A percentile compares a stretch with the other conserved stretches of the same genome.
These are phyloP conservation scores for Wickerhamiella dianesei DNA, from an alignment of 805 yeast genomes.

Conservation along the genomic window DNA sequence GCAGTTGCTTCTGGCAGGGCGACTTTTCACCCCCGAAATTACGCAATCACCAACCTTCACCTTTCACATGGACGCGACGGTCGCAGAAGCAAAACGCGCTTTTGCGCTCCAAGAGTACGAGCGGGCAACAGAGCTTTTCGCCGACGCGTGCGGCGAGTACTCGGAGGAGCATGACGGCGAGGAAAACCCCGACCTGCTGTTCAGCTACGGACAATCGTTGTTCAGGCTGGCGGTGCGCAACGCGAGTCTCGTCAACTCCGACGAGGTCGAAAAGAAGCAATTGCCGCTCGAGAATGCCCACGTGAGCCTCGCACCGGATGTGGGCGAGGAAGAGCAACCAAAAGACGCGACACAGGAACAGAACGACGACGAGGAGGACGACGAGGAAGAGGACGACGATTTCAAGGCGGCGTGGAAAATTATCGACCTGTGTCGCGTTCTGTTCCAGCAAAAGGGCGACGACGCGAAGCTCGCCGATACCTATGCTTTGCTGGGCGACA, in stretches of 20 bases:
- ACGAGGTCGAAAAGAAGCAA: conserved; percentile 18
- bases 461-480: conserved; percentile 50
- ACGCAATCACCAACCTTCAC: too few species aligned
- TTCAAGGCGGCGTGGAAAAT: conserved; percentile 66
- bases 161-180: conserved; percentile 36
- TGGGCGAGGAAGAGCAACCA: conserved; percentile 17
- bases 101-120: conserved; percentile 1
- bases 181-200: conserved; percentile 61
- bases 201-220: conserved; percentile 64
- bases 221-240: conserved; percentile 63
- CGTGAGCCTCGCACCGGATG: conserved; percentile 15
- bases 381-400: conserved; percentile 43
- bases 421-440: conserved; percentile 59
- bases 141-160: conserved; percentile 35
- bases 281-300: conserved; percentile 14
- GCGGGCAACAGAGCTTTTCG: neutral
- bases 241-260: conserved; percentile 63
- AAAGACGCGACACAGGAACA: conserved; percentile 20
- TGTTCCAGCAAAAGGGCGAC: conserved; percentile 36
- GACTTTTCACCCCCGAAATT: too few species aligned
- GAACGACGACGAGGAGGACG: conserved; percentile 21
- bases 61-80: conserved; percentile 1
- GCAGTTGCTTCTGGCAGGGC: too few species aligned
- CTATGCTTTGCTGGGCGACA: conserved; percentile 74
- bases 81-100: conserved; percentile 1